Conservation (phyloP, 2,329 filamentous ascomycete genomes). For the Claviceps sp. region DNA sequence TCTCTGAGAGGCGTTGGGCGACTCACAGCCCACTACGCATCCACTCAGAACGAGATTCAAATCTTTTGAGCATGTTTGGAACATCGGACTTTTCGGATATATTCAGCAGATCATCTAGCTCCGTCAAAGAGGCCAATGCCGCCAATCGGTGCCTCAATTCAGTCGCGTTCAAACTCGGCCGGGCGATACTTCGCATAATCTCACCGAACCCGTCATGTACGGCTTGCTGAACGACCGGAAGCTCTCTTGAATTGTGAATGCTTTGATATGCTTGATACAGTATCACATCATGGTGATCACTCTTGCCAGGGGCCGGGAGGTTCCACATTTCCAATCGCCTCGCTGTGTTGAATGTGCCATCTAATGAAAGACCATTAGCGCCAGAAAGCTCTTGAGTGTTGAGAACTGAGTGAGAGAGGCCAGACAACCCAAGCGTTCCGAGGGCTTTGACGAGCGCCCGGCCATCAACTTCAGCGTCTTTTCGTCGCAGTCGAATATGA, state of each 20-base stretch:
- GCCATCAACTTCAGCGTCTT: slow-evolving; percentile 43
- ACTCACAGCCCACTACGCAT: slow-evolving; percentile 68
- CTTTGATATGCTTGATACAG: slow-evolving; percentile 74
- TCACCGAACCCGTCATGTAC: slow-evolving; percentile 51
- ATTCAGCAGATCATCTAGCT: slow-evolving; percentile 66
- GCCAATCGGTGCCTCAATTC: slow-evolving; percentile 42
- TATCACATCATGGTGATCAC: slow-evolving; percentile 50
- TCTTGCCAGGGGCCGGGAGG: slow-evolving; percentile 55
- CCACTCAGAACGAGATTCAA: slow-evolving; percentile 58
- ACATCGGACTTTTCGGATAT: slow-evolving; percentile 47
- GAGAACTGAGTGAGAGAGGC: slow-evolving; percentile 69
- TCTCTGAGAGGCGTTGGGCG: neutral
- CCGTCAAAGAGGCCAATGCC: slow-evolving; percentile 59
- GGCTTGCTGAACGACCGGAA: slow-evolving; percentile 36
- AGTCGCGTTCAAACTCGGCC: slow-evolving; percentile 33
- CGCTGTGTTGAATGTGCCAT: slow-evolving; percentile 67
- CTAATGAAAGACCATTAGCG: slow-evolving; percentile 43
- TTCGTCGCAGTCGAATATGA: slow-evolving; percentile 51
- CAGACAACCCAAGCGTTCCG: slow-evolving; percentile 69
- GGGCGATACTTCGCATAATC: slow-evolving; percentile 45
- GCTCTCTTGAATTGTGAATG: slow-evolving; percentile 52
- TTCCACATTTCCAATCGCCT: slow-evolving; percentile 86
- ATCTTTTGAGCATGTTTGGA: slow-evolving; percentile 44
- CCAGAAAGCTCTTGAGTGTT: slow-evolving; percentile 51
- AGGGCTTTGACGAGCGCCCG: slow-evolving; percentile 64